Evolutionary conservation across 768 basidiomycete species (phyloP).

Genomic region (Clitopilus passeckerianus): DNA sequence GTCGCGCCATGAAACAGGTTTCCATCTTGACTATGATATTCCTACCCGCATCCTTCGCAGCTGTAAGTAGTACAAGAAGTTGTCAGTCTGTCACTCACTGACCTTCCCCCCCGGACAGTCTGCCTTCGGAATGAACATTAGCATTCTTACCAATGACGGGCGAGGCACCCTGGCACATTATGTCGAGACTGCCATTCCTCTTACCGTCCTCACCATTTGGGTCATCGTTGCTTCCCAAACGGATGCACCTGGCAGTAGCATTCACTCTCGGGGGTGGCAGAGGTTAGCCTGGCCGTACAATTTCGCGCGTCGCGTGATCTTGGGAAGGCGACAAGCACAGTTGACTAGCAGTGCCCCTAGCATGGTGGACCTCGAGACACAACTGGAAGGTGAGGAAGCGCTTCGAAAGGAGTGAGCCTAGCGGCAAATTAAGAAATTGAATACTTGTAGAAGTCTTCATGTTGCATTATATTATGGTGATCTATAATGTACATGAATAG

Average conservation of each 20-base stretch:
- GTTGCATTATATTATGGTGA: too few relatives aligned
- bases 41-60: slow-evolving; percentile 36
- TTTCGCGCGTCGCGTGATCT: background rate
- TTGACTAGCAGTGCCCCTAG: background rate
- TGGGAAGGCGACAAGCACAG: background rate
- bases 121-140: slow-evolving; percentile 35
- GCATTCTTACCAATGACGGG: slow-evolving; percentile 24
- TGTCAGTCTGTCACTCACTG: background rate
- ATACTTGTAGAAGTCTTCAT: background rate
- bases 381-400: background rate
- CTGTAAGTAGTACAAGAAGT: slow-evolving; percentile 13
- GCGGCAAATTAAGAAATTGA: background rate
- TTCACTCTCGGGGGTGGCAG: slow-evolving; percentile 3
- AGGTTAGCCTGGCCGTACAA: slow-evolving; percentile 9
- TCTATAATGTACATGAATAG: too few relatives aligned
- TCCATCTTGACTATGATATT: slow-evolving; percentile 46
- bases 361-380: background rate
- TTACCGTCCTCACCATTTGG: slow-evolving; percentile 41
- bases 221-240: slow-evolving; percentile 39
- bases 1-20: slow-evolving; percentile 30
- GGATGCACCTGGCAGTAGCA: slow-evolving; percentile 5
- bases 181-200: slow-evolving; percentile 28
- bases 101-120: slow-evolving; percentile 13
- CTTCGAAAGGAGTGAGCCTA: background rate
- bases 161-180: slow-evolving; percentile 31